Conservation (phyloP, 176 grass and related monocot species). For the Oryza nivara region DNA sequence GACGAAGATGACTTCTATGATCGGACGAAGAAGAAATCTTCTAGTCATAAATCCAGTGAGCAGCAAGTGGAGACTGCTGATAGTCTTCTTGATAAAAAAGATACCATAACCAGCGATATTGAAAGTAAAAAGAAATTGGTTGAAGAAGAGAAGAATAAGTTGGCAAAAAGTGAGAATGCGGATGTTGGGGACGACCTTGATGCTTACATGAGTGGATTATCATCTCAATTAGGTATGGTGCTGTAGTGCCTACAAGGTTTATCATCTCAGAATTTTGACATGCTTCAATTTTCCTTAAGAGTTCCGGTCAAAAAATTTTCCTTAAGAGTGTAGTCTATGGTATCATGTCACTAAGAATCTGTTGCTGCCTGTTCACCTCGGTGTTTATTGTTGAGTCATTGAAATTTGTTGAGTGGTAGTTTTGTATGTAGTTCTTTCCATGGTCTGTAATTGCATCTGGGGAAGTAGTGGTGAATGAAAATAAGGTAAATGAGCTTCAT, state of each 20-base stretch:
- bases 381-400: neutral
- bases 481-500: too few relatives aligned
- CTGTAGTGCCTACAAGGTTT: slow-evolving; percentile 5
- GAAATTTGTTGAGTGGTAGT: neutral
- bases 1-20: slow-evolving; percentile 99
- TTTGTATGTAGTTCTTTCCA: too few relatives aligned
- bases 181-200: slow-evolving; percentile 89
- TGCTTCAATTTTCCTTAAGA: slow-evolving; percentile 27
- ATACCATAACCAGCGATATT: slow-evolving; percentile 67
- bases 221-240: slow-evolving; percentile 88
- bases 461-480: too few relatives aligned
- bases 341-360: slow-evolving; percentile 15
- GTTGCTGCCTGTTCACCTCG: neutral
- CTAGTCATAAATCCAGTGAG: slow-evolving; percentile 56
- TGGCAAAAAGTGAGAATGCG: slow-evolving; percentile 38
- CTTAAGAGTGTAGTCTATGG: neutral
- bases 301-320: too few relatives aligned
- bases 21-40: slow-evolving; percentile 82
- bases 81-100: slow-evolving; percentile 93
- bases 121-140: slow-evolving; percentile 78
- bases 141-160: slow-evolving; percentile 74
- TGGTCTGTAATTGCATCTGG: too few relatives aligned
- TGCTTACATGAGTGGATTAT: slow-evolving; percentile 92
- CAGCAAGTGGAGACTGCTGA: slow-evolving; percentile 89
- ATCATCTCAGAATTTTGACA: slow-evolving; percentile 9